Percentiles rank a stretch among this genome's conserved stretches.
These are phyloP conservation scores for Cryomyces minteri DNA, from an alignment of 495 filamentous ascomycete genomes.

Conservation along the genomic window DNA sequence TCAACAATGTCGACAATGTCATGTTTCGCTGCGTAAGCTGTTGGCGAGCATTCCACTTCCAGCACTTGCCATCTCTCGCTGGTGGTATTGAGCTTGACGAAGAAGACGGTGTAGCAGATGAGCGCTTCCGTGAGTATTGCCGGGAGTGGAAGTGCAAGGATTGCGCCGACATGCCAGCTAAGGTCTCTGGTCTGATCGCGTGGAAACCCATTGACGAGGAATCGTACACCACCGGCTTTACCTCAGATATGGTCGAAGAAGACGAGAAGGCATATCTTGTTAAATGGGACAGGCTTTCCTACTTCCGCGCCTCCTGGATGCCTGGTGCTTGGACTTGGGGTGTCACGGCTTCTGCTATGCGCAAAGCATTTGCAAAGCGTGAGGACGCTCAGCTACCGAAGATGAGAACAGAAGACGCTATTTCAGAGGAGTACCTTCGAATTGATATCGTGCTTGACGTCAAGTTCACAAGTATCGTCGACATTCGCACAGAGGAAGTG, in stretches of 20 bases:
- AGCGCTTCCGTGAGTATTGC: constrained; percentile 42
- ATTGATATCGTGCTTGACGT: constrained; percentile 81
- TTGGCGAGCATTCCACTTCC: constrained; percentile 62
- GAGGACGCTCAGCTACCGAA: constrained; percentile 43
- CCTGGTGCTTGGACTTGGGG: constrained; percentile 81
- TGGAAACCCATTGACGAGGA: constrained; percentile 55
- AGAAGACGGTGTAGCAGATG: constrained; percentile 23
- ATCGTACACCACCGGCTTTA: constrained; percentile 24
- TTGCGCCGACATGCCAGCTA: constrained; percentile 38
- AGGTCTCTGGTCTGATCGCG: constrained; percentile 57
- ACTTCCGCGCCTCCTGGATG: constrained; percentile 67
- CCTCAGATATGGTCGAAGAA: constrained; percentile 39
- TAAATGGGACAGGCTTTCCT: constrained; percentile 67
- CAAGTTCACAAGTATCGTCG: constrained; percentile 36
- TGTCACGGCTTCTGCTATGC: constrained; percentile 40
- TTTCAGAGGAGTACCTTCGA: constrained; percentile 66
- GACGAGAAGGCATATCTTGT: constrained; percentile 76
- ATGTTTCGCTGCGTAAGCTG: constrained; percentile 66
- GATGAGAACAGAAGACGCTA: constrained; percentile 56
- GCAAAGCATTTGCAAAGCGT: constrained; percentile 54
- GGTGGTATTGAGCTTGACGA: constrained; percentile 19
- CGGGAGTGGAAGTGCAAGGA: constrained; percentile 56
- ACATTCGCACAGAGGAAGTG: constrained; percentile 32
- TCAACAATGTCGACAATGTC: constrained; percentile 60
- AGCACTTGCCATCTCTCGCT: constrained; percentile 44